Percentiles rank a stretch among this genome's conserved stretches.
phyloP scores from a whole-genome alignment of 345 rosid genomes.

The Eutrema heterophyllum region DNA sequence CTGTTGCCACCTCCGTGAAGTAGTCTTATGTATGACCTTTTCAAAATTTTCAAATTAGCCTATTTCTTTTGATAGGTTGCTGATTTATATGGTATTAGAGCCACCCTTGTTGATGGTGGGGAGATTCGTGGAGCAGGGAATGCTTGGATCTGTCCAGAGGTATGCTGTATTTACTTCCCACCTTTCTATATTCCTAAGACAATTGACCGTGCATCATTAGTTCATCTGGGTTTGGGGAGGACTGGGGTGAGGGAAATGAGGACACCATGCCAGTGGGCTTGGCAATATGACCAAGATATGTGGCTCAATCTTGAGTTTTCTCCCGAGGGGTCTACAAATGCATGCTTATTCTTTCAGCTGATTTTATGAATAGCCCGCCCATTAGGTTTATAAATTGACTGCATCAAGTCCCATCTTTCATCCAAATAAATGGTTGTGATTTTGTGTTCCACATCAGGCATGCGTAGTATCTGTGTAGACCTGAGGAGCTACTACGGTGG shows the following conservation, averaged over 20 bases:
- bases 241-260: not conserved
- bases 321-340: not conserved
- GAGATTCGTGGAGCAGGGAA: constrained; percentile 99
- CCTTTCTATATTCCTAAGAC: not conserved
- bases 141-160: constrained; percentile 99
- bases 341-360: constrained; percentile 5
- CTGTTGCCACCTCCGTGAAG: not conserved
- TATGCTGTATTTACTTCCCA: constrained; percentile 21
- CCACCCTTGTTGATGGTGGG: constrained; percentile 97
- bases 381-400: not conserved
- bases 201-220: not conserved
- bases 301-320: not conserved
- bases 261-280: not conserved
- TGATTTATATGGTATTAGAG: constrained; percentile 95
- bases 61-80: constrained; percentile 58
- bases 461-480: not conserved
- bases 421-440: not conserved
- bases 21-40: not conserved
- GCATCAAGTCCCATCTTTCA: not conserved
- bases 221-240: not conserved
- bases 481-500: not conserved
- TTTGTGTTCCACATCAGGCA: constrained; percentile 8
- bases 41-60: constrained; percentile 1
- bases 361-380: not conserved
- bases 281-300: too few species aligned